These are phyloP conservation scores for Beauveria asiatica DNA, from an alignment of 2,329 filamentous ascomycete species.

Conservation along the genomic window DNA sequence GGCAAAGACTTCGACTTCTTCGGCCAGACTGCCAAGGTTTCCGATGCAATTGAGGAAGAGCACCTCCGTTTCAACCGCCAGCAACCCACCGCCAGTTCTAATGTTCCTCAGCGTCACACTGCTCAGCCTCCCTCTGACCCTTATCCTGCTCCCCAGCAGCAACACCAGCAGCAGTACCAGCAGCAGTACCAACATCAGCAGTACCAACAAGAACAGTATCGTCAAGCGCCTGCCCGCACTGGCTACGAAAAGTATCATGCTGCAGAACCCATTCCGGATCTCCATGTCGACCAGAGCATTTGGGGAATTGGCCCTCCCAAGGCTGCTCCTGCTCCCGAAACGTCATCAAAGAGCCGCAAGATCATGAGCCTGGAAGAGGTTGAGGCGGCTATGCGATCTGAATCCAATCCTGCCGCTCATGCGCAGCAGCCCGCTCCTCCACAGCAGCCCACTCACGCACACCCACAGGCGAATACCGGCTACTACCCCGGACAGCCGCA, in stretches of 20 bases:
- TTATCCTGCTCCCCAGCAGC: slow-evolving; percentile 32
- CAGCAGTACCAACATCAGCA: slow-evolving; percentile 25
- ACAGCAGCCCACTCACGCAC: background rate
- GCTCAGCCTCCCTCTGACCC: slow-evolving; percentile 23
- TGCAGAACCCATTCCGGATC: slow-evolving; percentile 74
- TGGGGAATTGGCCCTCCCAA: slow-evolving; percentile 68
- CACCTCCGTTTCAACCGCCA: slow-evolving; percentile 76
- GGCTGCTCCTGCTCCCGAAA: slow-evolving; percentile 21
- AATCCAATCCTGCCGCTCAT: slow-evolving; percentile 43
- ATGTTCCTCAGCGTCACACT: slow-evolving; percentile 26
- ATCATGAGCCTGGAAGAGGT: slow-evolving; percentile 96
- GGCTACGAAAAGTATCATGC: slow-evolving; percentile 91
- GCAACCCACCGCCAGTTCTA: slow-evolving; percentile 44
- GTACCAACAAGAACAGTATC: slow-evolving; percentile 16
- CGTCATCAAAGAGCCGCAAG: slow-evolving; percentile 46
- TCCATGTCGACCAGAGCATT: slow-evolving; percentile 86
- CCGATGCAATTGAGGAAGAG: slow-evolving; percentile 82
- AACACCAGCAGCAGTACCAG: slow-evolving; percentile 19
- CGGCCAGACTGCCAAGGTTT: slow-evolving; percentile 79
- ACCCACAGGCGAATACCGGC: background rate
- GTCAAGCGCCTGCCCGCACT: slow-evolving; percentile 56
- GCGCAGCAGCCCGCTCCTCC: background rate
- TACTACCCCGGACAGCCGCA: slow-evolving; percentile 15
- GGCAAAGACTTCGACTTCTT: slow-evolving; percentile 98
- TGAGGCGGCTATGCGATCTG: slow-evolving; percentile 79